Evolutionary conservation across 305 asterid genomes (phyloP).

Genomic region (Salvia sclarea): DNA sequence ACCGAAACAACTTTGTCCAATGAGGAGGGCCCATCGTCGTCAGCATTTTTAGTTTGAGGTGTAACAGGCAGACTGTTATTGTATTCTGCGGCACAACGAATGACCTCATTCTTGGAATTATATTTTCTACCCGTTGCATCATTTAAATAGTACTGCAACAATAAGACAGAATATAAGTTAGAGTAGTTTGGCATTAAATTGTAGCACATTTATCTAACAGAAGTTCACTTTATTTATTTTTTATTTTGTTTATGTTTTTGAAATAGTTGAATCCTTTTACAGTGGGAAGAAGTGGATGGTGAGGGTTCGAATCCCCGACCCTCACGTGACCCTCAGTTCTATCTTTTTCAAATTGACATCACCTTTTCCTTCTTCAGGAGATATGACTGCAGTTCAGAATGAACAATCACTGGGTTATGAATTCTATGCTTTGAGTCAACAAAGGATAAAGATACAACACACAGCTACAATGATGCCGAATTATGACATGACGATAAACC

Average conservation of each 20-base stretch:
- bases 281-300: not conserved
- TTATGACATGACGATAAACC: not conserved
- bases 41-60: slow-evolving; percentile 26
- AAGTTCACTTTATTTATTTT: not conserved
- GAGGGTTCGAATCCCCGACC: not conserved
- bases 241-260: not conserved
- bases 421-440: not conserved
- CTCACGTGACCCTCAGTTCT: not conserved
- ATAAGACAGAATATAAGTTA: slow-evolving; percentile 14
- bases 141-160: slow-evolving; percentile 57
- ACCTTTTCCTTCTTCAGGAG: not conserved
- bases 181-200: slow-evolving; percentile 17
- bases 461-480: not conserved
- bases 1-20: slow-evolving; percentile 38
- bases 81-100: slow-evolving; percentile 31
- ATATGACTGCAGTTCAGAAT: not conserved
- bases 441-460: not conserved
- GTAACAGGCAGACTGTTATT: slow-evolving; percentile 33
- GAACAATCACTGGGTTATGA: not conserved
- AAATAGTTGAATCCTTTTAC: not conserved
- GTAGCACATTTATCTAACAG: not conserved
- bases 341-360: not conserved
- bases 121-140: slow-evolving; percentile 48
- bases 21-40: slow-evolving; percentile 32
- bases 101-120: slow-evolving; percentile 53